Evolutionary conservation across 148 eudicot species (phyloP).

Genomic region (Persicaria maculosa): DNA sequence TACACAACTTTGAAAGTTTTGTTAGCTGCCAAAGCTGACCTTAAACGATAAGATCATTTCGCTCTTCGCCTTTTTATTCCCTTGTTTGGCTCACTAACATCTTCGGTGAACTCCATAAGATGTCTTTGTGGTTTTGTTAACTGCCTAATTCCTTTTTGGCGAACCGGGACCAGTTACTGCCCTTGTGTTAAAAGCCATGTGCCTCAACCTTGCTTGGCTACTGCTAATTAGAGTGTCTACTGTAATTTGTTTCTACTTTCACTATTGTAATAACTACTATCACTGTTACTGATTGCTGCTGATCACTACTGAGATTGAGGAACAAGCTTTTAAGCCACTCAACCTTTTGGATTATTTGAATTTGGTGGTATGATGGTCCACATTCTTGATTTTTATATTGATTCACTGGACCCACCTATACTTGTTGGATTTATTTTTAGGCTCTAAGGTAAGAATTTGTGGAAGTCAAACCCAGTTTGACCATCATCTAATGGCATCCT

Average conservation of each 20-base stretch:
- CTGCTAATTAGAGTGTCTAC: background rate
- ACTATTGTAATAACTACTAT: slow-evolving; percentile 6
- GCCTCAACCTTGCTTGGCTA: background rate
- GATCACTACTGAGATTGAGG: background rate
- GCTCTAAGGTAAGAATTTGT: too few species aligned
- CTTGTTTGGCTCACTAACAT: background rate
- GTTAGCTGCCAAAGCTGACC: slow-evolving; percentile 9
- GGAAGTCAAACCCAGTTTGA: too few species aligned
- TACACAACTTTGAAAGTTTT: background rate
- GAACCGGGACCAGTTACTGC: background rate
- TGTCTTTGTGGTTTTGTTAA: background rate
- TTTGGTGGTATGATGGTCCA: background rate
- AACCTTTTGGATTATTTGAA: background rate
- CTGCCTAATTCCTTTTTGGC: slow-evolving; percentile 2
- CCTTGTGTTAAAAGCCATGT: background rate
- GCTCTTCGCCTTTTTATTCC: background rate
- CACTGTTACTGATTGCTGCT: background rate
- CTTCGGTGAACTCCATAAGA: background rate
- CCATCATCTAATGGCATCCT: too few species aligned
- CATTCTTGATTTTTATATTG: background rate
- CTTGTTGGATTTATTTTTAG: background rate
- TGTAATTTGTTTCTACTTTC: background rate
- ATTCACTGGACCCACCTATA: slow-evolving; percentile 5
- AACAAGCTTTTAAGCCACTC: background rate
- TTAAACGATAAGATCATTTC: slow-evolving; percentile 3